Conservation (phyloP, 2,329 filamentous ascomycete genomes). For the Setomelanomma holmii region DNA sequence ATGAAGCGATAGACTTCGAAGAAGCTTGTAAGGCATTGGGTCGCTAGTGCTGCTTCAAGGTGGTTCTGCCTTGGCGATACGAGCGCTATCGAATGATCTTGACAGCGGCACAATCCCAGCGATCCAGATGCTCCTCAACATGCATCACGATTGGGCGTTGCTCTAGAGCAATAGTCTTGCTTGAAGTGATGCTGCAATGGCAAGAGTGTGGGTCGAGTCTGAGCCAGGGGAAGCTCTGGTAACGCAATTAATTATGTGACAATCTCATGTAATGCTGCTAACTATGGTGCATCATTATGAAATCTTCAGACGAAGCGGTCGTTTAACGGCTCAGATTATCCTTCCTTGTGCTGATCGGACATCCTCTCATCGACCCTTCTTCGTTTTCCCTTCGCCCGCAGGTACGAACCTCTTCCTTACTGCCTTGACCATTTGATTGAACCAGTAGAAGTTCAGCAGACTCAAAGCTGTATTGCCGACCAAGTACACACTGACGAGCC, state of each 20-base stretch:
- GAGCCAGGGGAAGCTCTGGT: too few relatives aligned
- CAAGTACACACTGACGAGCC: slow-evolving; percentile 74
- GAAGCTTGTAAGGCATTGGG: slow-evolving; percentile 42
- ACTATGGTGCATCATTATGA: too few relatives aligned
- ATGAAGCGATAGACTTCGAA: slow-evolving; percentile 39
- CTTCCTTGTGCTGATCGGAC: neutral
- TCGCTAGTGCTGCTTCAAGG: slow-evolving; percentile 8
- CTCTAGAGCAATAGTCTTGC: too few relatives aligned
- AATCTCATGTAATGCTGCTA: too few relatives aligned
- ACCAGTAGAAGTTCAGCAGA: slow-evolving; percentile 81
- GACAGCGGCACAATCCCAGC: neutral
- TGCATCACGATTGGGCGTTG: neutral
- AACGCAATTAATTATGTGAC: too few relatives aligned
- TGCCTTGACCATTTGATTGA: slow-evolving; percentile 83
- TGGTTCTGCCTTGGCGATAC: neutral
- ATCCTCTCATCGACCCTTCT: slow-evolving; percentile 26
- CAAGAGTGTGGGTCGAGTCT: too few relatives aligned
- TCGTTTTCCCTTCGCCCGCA: slow-evolving; percentile 15
- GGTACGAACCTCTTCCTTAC: slow-evolving; percentile 76
- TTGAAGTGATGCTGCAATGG: too few relatives aligned
- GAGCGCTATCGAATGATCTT: neutral
- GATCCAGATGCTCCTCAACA: neutral
- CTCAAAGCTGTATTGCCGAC: slow-evolving; percentile 75
- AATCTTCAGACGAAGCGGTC: too few relatives aligned
- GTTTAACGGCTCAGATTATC: too few relatives aligned